These are phyloP conservation scores for Barnettozyma populi DNA, from an alignment of 805 yeast genomes.

Conservation along the genomic window DNA sequence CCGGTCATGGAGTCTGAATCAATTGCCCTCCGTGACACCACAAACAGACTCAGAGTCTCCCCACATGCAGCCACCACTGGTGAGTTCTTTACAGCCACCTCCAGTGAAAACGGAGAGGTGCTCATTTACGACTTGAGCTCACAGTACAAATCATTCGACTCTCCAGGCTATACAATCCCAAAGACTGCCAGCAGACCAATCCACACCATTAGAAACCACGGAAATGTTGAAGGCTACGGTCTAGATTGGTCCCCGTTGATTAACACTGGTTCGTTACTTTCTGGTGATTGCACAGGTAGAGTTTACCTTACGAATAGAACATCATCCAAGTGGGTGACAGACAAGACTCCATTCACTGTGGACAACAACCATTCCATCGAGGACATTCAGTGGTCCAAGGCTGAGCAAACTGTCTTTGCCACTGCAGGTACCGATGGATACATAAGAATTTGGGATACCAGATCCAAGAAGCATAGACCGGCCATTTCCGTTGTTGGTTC, in stretches of 20 bases:
- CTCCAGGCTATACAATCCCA: conserved; percentile 80
- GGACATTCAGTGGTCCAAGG: conserved; percentile 94
- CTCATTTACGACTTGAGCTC: conserved; percentile 75
- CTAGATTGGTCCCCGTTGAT: conserved; percentile 92
- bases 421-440: conserved; percentile 89
- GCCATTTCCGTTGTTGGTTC: conserved; percentile 83
- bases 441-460: conserved; percentile 93
- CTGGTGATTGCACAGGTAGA: conserved; percentile 88
- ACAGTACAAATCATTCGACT: conserved; percentile 77
- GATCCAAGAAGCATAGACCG: conserved; percentile 88
- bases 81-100: conserved; percentile 81
- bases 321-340: conserved; percentile 78
- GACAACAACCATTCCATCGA: conserved; percentile 76
- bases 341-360: conserved; percentile 64
- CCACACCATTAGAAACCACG: conserved; percentile 79
- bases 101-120: conserved; percentile 89
- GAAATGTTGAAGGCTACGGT: conserved; percentile 96
- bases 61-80: conserved; percentile 72
- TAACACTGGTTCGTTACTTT: conserved; percentile 70
- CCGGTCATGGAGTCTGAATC: conserved; percentile 85
- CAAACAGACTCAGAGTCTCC: conserved; percentile 81
- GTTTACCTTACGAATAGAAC: conserved; percentile 75
- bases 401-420: conserved; percentile 93
- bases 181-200: conserved; percentile 73
- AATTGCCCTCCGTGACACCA: conserved; percentile 73